Evolutionary conservation across 805 yeast species (phyloP), one percentile per base, ranked within the genome.

Genomic region (Lachancea thermotolerans): DNA sequence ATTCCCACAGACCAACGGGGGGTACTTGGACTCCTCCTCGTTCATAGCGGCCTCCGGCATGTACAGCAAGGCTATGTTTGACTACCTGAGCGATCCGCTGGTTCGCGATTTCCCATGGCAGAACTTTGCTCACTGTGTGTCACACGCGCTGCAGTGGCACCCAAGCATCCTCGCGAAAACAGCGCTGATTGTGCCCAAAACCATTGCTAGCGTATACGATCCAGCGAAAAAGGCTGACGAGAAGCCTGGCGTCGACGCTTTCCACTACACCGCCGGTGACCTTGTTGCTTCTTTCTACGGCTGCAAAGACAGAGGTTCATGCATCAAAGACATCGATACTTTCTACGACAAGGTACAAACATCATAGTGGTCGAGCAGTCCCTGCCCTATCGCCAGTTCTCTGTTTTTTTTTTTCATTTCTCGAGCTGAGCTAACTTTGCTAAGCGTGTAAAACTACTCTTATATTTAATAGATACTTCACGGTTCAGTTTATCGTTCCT

Each of bases 91-190:
- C 30, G 93, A 87, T 60, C 79, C 80, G 18, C 71, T 88, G 39
- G 81, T 79, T 59, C 74, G 85, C 59, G 72, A 75, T 41, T 88
- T 84, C 66, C 65, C 66, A n/a, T 64, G 66, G 65, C 57, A 56
- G 37, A 74, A 74, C 46, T 52, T 61, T 31, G 62, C 64, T 41
- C 75, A 75, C 44, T 83, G 80, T 4, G 79, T 91, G 36, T 76
- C 86, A n/a, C 98, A 93, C 61, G 71, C 89, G 37, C 70, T 89
- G 54, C 97, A 88, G 65, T 93, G 98, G 99, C 99, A 91, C 61
- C 95, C 96, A 10, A 78, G 76, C 27, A 67, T 85, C 25, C 71
- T 93, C 53, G 74, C 84, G 44, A 83, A 79, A 57, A 72, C 93
- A 2, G 83, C 88, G 0, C 63, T 91, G 12, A 77, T 93, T 1